Evolutionary conservation across 129 eudicot species (phyloP).

Genomic region (Flaveria trinervia): DNA sequence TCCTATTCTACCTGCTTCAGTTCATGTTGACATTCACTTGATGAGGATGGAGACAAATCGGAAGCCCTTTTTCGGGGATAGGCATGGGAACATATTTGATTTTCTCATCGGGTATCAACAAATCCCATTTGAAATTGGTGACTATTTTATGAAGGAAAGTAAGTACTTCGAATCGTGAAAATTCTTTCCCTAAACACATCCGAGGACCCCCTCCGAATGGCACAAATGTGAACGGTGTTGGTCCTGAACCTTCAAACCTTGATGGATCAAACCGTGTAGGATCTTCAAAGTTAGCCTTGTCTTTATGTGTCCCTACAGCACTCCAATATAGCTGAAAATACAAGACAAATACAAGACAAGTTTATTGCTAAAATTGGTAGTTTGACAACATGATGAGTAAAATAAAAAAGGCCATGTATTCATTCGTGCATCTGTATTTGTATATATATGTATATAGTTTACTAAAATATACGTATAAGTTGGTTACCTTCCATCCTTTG

Average conservation of each 20-base stretch:
- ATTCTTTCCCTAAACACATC: slow-evolving; percentile 73
- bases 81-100: slow-evolving; percentile 49
- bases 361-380: no score
- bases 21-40: background rate
- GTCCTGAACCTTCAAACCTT: slow-evolving; percentile 60
- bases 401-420: no score
- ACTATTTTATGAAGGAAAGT: slow-evolving; percentile 51
- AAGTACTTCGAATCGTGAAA: slow-evolving; percentile 58
- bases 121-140: slow-evolving; percentile 52
- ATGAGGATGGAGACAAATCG: slow-evolving; percentile 45
- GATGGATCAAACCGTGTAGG: slow-evolving; percentile 47
- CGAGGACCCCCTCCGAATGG: slow-evolving; percentile 74
- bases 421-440: no score
- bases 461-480: background rate
- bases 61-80: slow-evolving; percentile 58
- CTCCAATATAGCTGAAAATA: slow-evolving; percentile 46
- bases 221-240: slow-evolving; percentile 46
- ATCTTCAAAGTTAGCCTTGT: slow-evolving; percentile 34
- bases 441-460: background rate
- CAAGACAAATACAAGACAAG: background rate
- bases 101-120: slow-evolving; percentile 52
- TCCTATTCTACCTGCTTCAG: background rate
- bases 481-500: slow-evolving; percentile 62
- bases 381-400: no score
- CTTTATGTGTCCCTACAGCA: slow-evolving; percentile 33